Evolutionary conservation across 1,139 yeast species (phyloP).

Genomic region (Debaryomyces subglobosus): DNA sequence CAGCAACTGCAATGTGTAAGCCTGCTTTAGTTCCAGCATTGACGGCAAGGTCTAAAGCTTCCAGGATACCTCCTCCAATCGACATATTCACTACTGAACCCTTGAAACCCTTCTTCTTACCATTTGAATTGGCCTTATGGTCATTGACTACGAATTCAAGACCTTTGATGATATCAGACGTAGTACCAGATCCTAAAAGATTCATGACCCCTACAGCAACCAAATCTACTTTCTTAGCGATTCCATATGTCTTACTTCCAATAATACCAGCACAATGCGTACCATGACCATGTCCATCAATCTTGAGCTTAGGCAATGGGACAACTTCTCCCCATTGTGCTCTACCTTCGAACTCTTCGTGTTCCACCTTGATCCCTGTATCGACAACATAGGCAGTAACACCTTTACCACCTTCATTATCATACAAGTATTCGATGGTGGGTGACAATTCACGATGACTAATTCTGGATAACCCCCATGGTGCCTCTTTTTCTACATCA

Average conservation of each 20-base stretch:
- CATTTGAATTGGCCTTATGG: slow-evolving; percentile 34
- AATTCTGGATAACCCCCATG: slow-evolving; percentile 47
- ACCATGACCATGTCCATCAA: slow-evolving; percentile 59
- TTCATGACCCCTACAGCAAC: slow-evolving; percentile 49
- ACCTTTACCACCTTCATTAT: slow-evolving; percentile 45
- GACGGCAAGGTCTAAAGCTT: slow-evolving; percentile 46
- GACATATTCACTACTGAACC: slow-evolving; percentile 51
- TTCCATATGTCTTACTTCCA: slow-evolving; percentile 46
- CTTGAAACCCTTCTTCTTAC: slow-evolving; percentile 40
- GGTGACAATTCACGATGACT: slow-evolving; percentile 36
- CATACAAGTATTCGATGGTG: slow-evolving; percentile 54
- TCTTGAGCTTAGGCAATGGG: slow-evolving; percentile 37
- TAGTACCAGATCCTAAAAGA: slow-evolving; percentile 43
- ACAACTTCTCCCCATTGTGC: slow-evolving; percentile 47
- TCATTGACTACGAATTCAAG: slow-evolving; percentile 44
- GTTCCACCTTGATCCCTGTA: slow-evolving; percentile 45
- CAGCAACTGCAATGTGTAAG: slow-evolving; percentile 48
- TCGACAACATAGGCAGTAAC: slow-evolving; percentile 49
- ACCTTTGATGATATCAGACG: slow-evolving; percentile 48
- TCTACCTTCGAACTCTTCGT: slow-evolving; percentile 46
- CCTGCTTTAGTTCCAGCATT: slow-evolving; percentile 48
- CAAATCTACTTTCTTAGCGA: slow-evolving; percentile 45
- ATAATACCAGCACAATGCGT: slow-evolving; percentile 52
- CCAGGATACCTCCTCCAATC: slow-evolving; percentile 45
- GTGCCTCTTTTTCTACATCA: slow-evolving; percentile 40